Base-by-base conservation (phyloP, 139 green algal species). In the Limnomonas spitsbergensis region DNA sequence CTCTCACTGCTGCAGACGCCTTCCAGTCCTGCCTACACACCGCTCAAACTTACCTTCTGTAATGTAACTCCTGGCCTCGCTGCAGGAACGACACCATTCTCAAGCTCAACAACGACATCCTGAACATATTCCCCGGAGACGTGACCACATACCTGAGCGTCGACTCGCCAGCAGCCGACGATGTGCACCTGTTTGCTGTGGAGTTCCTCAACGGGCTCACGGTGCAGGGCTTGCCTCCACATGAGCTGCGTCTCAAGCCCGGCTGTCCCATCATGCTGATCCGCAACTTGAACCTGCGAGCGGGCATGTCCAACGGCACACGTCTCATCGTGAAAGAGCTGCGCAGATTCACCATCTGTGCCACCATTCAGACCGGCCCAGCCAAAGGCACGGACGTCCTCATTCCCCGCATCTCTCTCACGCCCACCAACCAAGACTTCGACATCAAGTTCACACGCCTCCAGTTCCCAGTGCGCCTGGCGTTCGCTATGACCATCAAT, bases 381-480 rank as follows among this genome's bases (percentile, higher is more conserved):
- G 20, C 6, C n/a, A 31, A 42, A 37, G 56, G 53, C n/a, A 47
- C 40, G 2, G 20, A 4, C 34, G 76, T 85, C 4, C 52, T 81
- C 27, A 79, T 85, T 47, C 77, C 79, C 71, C 47, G 76, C 26
- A 76, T 85, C 20, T 56, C 31, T 1, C 32, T 83, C 0, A 66
- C 2, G 4, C 35, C 56, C n/a, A 40, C 26, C 39, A 68, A 79
- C 29, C 66, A 4, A 34, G 36, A 78, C 9, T 2, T 82, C 34
- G 76, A 71, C 2, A 82, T 85, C 39, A 76, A 47, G 24, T 38
- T 88, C 20, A 35, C 1, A 0, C 40, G 80, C 7, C 37, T 40
- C 68, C 85, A 89, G 35, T 86, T 86, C 36, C 77, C 79, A 29
- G 37, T 89, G 1, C 29, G 73, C 26, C 36, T 42, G 3, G 81